These are phyloP conservation scores for Phoma sp. DNA, from an alignment of 2,329 filamentous ascomycete genomes.

Conservation along the genomic window DNA sequence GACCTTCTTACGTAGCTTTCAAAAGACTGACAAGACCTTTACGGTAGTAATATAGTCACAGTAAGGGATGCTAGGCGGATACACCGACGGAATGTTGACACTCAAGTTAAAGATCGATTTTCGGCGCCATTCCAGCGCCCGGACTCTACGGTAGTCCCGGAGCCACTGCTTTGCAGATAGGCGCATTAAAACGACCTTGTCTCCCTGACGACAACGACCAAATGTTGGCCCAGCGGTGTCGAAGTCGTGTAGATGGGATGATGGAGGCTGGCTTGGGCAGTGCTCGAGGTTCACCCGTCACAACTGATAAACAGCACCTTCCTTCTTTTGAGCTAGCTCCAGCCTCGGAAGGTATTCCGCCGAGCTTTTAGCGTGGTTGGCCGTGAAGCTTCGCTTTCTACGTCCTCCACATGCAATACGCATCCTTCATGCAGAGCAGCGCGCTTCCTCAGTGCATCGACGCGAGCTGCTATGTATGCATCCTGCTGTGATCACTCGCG, in stretches of 20 bases:
- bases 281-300: neutral
- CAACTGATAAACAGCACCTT: neutral
- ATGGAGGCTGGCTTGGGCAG: neutral
- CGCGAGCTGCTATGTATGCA: neutral
- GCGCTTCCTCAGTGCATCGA: conserved; percentile 1
- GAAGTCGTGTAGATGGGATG: neutral
- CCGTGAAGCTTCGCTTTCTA: conserved; percentile 15
- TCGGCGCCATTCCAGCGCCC: conserved; percentile 18
- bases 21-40: neutral
- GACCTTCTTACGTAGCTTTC: neutral
- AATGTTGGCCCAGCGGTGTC: neutral
- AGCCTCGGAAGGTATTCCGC: conserved; percentile 2
- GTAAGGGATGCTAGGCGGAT: conserved; percentile 15
- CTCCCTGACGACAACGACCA: conserved; percentile 9
- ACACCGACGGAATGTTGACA: conserved; percentile 14
- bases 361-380: conserved; percentile 9
- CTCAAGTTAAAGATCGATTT: conserved; percentile 1
- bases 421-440: conserved; percentile 2
- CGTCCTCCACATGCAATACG: conserved; percentile 6
- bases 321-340: neutral
- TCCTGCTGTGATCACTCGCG: neutral
- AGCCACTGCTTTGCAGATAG: conserved; percentile 2
- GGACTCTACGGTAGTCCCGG: conserved; percentile 9
- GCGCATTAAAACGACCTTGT: conserved; percentile 4
- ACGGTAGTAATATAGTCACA: neutral